A percentile compares a stretch with the other conserved stretches of the same genome.
Evolutionary conservation across 768 basidiomycete species (phyloP).

Genomic region (Filobasidium wieringae): DNA sequence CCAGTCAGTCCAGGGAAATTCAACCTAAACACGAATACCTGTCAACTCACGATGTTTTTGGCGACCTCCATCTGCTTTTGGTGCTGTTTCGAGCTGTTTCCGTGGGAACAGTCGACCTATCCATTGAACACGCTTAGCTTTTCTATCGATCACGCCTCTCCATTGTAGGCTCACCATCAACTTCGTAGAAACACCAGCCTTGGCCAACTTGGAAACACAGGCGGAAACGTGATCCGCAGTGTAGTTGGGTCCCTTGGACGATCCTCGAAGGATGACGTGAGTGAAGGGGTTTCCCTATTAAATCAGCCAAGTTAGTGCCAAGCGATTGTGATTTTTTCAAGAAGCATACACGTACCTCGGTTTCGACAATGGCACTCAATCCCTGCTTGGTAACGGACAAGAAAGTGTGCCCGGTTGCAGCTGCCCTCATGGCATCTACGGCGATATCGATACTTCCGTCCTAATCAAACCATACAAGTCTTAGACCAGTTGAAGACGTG

Average conservation of each 20-base stretch:
- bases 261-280: constrained; percentile 89
- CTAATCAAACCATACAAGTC: background rate
- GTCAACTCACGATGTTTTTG: constrained; percentile 51
- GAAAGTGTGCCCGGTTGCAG: constrained; percentile 83
- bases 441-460: constrained; percentile 87
- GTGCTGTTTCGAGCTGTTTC: constrained; percentile 91
- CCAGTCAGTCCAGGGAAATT: background rate
- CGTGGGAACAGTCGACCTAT: constrained; percentile 50
- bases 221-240: constrained; percentile 64
- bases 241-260: constrained; percentile 81
- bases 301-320: background rate
- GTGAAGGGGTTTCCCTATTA: constrained; percentile 64
- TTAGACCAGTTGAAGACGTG: background rate
- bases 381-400: constrained; percentile 95
- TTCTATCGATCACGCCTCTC: background rate
- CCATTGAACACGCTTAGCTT: background rate
- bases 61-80: constrained; percentile 77
- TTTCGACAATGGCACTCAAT: constrained; percentile 60
- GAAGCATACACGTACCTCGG: constrained; percentile 53
- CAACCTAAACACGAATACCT: background rate
- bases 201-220: constrained; percentile 59
- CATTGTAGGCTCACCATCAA: constrained; percentile 58
- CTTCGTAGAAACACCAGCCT: constrained; percentile 64
- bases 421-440: constrained; percentile 88
- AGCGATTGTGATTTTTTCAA: background rate